A percentile compares a stretch with the other conserved stretches of the same genome.
phyloP scores from a whole-genome alignment of 2,329 filamentous ascomycete species.

The Daldinia sp. region DNA sequence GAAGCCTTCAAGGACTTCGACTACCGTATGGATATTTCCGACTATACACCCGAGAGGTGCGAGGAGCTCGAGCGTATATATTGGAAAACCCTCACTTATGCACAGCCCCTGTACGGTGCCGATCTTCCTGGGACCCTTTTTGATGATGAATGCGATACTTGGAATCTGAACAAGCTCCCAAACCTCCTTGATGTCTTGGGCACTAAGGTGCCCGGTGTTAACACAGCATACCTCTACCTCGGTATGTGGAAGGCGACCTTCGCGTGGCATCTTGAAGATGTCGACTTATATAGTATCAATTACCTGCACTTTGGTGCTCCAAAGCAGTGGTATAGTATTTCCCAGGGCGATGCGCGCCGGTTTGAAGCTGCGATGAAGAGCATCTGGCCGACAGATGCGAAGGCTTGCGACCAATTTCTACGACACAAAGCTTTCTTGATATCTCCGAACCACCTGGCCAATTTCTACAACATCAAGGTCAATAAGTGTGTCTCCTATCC shows the following conservation, averaged over 20 bases:
- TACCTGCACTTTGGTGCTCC: conserved; percentile 98
- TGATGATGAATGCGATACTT: conserved; percentile 80
- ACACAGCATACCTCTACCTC: conserved; percentile 95
- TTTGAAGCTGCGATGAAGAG: conserved; percentile 96
- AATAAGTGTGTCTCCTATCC: conserved; percentile 96
- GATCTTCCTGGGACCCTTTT: conserved; percentile 97
- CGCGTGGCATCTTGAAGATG: conserved; percentile 98
- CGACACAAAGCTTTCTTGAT: conserved; percentile 98
- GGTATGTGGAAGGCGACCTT: conserved; percentile 99
- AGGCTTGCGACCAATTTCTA: conserved; percentile 94
- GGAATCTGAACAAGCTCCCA: conserved; percentile 95
- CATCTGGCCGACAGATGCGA: conserved; percentile 94
- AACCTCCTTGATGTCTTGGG: conserved; percentile 94
- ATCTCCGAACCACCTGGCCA: conserved; percentile 85
- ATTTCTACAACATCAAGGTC: conserved; percentile 92
- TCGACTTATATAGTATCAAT: conserved; percentile 99
- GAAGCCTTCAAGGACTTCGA: conserved; percentile 90
- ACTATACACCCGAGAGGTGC: conserved; percentile 90
- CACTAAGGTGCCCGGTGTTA: conserved; percentile 95
- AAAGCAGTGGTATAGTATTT: conserved; percentile 99
- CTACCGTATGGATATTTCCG: conserved; percentile 85
- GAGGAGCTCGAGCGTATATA: conserved; percentile 94
- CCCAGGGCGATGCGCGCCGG: conserved; percentile 88
- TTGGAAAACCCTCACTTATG: conserved; percentile 97
- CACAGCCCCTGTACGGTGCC: conserved; percentile 91